Evolutionary conservation across 768 basidiomycete genomes (phyloP), one percentile per base, ranked within the genome.

Genomic region (Boletales sp.): DNA sequence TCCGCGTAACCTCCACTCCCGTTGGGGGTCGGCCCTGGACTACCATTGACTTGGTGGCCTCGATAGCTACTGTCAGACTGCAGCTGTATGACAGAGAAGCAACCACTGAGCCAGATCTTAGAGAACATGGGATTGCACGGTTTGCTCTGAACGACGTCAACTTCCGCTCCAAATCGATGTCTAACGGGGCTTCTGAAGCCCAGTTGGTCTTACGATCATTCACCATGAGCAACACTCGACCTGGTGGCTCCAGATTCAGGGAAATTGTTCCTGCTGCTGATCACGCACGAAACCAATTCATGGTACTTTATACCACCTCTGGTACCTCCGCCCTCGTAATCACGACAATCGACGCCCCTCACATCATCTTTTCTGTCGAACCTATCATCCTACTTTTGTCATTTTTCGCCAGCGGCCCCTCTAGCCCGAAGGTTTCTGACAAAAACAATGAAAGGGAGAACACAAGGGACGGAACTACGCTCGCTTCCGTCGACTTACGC

Each of bases 191-290:
- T n/a, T 76, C 80, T 52, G 92, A 96, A 66, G 85, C 87, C 3
- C 94, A 96, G 68, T 71, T 97, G 42, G 76, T 93, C 25, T 69
- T 97, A n/a, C 83, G 84, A 58, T 94, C 95, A 0, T 86, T 98
- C 62, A 92, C 92, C 1, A 86, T 97, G 76, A 84, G 80, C 66
- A 94, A 95, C 64, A 97, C 86, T 2, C 78, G 86, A 46, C 80
- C 89, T 0, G 90, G 91, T 8, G 74, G 74, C 41, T 88, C 91
- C 21, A 86, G 80, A 59, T 97, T 94, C 74, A 82, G 94, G 37
- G 94, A 98, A 67, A 94, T 99, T 49, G 90, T 99, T 53, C 95
- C 96, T 12, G 86, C 93, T 6, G 87, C 91, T 13, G 80, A 84
- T 49, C 92, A 96, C 58, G 80, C 86, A 51, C 75, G 89, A 44